Conservation (phyloP, 441 rosid genomes). For the Populus hybrid region DNA sequence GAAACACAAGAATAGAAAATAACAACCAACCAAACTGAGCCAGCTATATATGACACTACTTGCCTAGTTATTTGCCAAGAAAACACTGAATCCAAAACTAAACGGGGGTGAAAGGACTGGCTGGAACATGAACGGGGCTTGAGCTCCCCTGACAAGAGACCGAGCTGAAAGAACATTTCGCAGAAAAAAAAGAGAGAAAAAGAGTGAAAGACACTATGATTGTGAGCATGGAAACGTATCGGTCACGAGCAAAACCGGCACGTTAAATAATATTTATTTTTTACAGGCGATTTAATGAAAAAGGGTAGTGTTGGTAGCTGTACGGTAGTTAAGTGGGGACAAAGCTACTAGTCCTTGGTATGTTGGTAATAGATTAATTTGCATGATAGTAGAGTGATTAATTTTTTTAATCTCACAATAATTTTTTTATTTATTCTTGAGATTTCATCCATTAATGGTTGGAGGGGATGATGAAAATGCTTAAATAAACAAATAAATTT, state of each 20-base stretch:
- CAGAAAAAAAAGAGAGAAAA: neutral
- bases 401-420: neutral
- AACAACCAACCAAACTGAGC: slow-evolving; percentile 19
- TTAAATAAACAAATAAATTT: no score
- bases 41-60: neutral
- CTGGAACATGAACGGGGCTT: slow-evolving; percentile 21
- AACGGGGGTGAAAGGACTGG: slow-evolving; percentile 11
- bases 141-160: slow-evolving; percentile 19
- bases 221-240: slow-evolving; percentile 36
- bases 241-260: slow-evolving; percentile 37
- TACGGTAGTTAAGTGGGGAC: slow-evolving; percentile 1
- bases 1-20: neutral
- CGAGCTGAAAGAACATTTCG: slow-evolving; percentile 3
- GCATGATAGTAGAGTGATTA: neutral
- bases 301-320: slow-evolving; percentile 10
- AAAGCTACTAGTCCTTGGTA: no score
- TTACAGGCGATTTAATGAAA: neutral
- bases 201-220: slow-evolving; percentile 23
- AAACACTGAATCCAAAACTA: neutral
- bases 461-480: no score
- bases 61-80: no score
- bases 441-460: neutral
- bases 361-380: no score
- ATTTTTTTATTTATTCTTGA: no score
- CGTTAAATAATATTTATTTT: slow-evolving; percentile 12